phyloP scores from a whole-genome alignment of 164 flowering plant species.

The Taxillus chinensis region DNA sequence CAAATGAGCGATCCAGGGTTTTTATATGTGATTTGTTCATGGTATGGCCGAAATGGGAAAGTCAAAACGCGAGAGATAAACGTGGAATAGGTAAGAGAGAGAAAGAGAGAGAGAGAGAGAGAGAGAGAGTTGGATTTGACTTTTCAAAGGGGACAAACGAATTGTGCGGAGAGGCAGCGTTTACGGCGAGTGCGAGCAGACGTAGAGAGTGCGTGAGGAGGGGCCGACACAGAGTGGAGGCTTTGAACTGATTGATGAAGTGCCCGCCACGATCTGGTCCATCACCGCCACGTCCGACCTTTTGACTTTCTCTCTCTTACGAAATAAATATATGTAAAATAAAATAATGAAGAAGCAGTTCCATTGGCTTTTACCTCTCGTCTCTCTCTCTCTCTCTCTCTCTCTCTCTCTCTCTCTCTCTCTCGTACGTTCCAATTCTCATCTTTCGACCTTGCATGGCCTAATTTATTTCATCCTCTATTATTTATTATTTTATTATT shows the following conservation, averaged over 20 bases:
- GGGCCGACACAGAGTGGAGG: neutral
- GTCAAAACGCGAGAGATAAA: conserved; percentile 1
- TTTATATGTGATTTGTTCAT: no score
- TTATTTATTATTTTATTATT: no score
- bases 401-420: no score
- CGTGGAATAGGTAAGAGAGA: conserved; percentile 23
- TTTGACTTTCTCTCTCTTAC: conserved; percentile 3
- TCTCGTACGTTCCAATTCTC: no score
- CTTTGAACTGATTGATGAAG: neutral
- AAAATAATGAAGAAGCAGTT: neutral
- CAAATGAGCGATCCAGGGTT: no score
- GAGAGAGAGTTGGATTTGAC: conserved; percentile 5
- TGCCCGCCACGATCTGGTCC: neutral
- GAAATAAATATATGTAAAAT: no score
- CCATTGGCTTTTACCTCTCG: no score
- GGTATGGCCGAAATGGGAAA: neutral
- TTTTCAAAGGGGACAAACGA: conserved; percentile 11
- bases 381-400: no score
- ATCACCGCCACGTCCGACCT: no score
- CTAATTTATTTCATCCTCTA: no score
- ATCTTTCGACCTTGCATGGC: no score
- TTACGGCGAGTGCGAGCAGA: neutral
- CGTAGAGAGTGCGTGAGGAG: neutral
- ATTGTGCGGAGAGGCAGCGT: no score
- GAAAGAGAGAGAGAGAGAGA: conserved; percentile 3